These are phyloP conservation scores for Euphrasia arctica DNA, from an alignment of 305 asterid species.

Conservation along the genomic window DNA sequence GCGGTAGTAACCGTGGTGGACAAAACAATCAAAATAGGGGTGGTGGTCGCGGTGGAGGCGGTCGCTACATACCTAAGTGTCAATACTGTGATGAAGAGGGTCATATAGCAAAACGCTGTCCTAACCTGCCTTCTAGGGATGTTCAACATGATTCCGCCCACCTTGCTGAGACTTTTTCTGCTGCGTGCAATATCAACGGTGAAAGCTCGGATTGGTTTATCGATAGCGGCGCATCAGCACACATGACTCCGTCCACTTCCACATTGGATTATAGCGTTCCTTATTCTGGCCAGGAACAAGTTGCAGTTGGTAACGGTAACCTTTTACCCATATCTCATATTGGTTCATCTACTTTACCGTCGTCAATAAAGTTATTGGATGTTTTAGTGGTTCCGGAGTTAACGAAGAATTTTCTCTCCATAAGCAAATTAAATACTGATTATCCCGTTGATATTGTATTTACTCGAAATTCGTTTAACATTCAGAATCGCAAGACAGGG, in stretches of 20 bases:
- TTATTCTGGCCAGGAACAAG: not conserved
- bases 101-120: not conserved
- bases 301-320: slow-evolving; percentile 3
- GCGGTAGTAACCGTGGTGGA: too few relatives aligned
- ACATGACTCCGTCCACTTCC: not conserved
- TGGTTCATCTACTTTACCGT: not conserved
- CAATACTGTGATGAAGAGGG: not conserved
- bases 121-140: not conserved
- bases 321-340: not conserved
- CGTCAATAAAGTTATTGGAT: not conserved
- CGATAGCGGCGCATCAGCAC: slow-evolving; percentile 9
- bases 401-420: not conserved
- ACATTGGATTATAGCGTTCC: not conserved
- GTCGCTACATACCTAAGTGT: not conserved
- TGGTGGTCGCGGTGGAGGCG: not conserved
- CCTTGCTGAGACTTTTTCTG: not conserved
- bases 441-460: not conserved
- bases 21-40: not conserved
- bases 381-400: slow-evolving; percentile 13
- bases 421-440: slow-evolving; percentile 12
- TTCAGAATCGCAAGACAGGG: slow-evolving; percentile 14
- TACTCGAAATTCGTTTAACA: slow-evolving; percentile 7
- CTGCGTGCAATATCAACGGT: not conserved
- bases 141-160: not conserved
- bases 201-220: not conserved